phyloP scores from a whole-genome alignment of 768 basidiomycete genomes.

The Floccularia luteovirens region DNA sequence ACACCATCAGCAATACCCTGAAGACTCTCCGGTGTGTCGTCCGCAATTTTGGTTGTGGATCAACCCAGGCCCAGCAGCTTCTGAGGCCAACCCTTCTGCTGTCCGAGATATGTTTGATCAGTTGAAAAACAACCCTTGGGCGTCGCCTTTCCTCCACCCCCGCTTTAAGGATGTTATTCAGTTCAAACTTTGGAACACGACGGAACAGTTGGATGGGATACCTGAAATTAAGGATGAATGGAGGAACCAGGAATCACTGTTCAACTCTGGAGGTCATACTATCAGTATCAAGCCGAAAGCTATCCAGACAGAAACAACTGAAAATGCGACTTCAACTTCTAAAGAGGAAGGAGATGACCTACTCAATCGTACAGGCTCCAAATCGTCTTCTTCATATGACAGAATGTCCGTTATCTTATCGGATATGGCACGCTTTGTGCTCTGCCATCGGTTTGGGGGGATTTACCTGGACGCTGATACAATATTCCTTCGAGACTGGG shows the following conservation, averaged over 20 bases:
- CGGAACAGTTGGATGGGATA: conserved; percentile 85
- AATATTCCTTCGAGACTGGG: conserved; percentile 90
- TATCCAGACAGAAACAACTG: conserved; percentile 18
- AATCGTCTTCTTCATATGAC: conserved; percentile 83
- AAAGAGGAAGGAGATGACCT: conserved; percentile 47
- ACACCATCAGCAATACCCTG: conserved; percentile 39
- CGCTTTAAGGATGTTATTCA: conserved; percentile 84
- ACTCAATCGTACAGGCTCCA: conserved; percentile 78
- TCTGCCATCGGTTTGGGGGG: conserved; percentile 90
- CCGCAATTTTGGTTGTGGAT: conserved; percentile 97
- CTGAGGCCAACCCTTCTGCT: conserved; percentile 73
- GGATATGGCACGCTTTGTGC: conserved; percentile 94
- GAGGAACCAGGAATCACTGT: conserved; percentile 69
- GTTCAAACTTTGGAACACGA: conserved; percentile 96
- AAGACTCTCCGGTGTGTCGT: conserved; percentile 52
- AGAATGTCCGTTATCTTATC: conserved; percentile 87
- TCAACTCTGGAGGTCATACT: conserved; percentile 82
- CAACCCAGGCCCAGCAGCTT: conserved; percentile 86
- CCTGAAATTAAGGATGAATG: conserved; percentile 86
- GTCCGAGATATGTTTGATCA: conserved; percentile 75
- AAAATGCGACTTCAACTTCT: conserved; percentile 45
- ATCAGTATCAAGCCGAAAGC: conserved; percentile 45
- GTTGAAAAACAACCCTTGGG: conserved; percentile 81
- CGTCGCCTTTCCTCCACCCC: conserved; percentile 83
- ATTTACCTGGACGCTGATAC: conserved; percentile 95